Percentiles rank a stretch among this genome's conserved stretches.
Conservation (phyloP, 2,329 filamentous ascomycete species). For the Aspergillus carbonarius region DNA sequence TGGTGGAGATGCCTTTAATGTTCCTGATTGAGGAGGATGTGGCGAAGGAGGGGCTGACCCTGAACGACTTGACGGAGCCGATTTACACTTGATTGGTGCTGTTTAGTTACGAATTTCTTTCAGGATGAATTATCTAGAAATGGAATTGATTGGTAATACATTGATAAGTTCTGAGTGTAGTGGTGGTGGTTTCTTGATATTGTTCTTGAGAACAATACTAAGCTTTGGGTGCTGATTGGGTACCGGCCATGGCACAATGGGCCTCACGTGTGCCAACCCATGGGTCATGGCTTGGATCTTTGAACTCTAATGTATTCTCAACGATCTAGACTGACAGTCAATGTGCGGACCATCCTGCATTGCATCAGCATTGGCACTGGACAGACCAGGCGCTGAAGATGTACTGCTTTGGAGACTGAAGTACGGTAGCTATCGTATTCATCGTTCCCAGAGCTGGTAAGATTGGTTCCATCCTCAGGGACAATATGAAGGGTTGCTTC, state of each 20-base stretch:
- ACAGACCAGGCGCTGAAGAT: no score
- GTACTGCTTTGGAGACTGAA: no score
- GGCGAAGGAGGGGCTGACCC: conserved; percentile 72
- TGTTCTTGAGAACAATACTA: conserved; percentile 22
- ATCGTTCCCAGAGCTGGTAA: no score
- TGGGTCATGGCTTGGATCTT: no score
- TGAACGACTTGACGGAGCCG: conserved; percentile 71
- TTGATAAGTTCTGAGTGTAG: background rate
- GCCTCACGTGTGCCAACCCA: no score
- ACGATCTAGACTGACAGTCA: no score
- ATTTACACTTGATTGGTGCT: conserved; percentile 60
- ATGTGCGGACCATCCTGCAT: no score
- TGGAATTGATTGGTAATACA: background rate
- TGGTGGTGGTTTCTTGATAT: conserved; percentile 9
- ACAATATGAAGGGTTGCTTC: no score
- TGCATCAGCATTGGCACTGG: no score
- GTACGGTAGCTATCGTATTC: no score
- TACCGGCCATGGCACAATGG: background rate
- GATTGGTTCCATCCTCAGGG: no score
- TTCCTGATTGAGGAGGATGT: conserved; percentile 86
- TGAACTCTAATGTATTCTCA: no score
- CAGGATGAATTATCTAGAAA: background rate
- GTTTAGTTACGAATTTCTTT: conserved; percentile 3
- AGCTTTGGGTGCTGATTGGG: background rate
- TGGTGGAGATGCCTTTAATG: conserved; percentile 87